Base-by-base conservation (phyloP, 208 protist species). In the Wallacemonas sp. region DNA sequence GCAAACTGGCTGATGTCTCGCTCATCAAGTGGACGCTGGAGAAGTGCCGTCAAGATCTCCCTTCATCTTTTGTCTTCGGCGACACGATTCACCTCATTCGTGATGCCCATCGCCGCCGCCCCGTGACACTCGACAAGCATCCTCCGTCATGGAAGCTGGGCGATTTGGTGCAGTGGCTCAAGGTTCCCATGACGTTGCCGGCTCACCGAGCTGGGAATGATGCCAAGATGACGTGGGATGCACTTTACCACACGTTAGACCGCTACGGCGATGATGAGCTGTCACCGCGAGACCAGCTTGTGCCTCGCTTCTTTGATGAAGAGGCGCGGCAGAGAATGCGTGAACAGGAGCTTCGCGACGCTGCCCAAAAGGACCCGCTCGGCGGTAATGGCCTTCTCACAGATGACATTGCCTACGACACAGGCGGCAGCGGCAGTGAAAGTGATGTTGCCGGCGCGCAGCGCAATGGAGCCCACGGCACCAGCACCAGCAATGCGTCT, bases 161-260 rank as follows among this genome's bases (percentile, higher is more conserved):
- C 14, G 91, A 94, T 36, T 56, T 96, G 22, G 84, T 92, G 31
- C 81, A 88, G 74, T 96, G 91, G 91, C 68, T 96, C n/a, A 83
- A 83, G 58, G 86, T 94, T 34, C 74, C 83, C 1, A 75, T 76
- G 2, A 88, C 82, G 11, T 61, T 93, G 1, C 79, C 87, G 0
- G 90, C 84, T 8, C 91, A 96, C 67, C 83, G 86, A 2, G 91
- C 91, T 0, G 84, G 84, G 41, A 94, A 93, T 59, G 91, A 96
- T 53, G 91, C 91, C 8, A 88, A 86, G 22, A 91, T 94, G 84
- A 96, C 91, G 22, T 96, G 88, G 86, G 91, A 96, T 64, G 86
- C 82, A 9, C 68, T 95, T 19, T 90, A 92, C 61, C 88, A 96
- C 72, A 96, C 91, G 19, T 68, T 96, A 47, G 70, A 89, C 22